Conservation (phyloP, 495 filamentous ascomycete genomes). For the Aspergillus homomorphus region DNA sequence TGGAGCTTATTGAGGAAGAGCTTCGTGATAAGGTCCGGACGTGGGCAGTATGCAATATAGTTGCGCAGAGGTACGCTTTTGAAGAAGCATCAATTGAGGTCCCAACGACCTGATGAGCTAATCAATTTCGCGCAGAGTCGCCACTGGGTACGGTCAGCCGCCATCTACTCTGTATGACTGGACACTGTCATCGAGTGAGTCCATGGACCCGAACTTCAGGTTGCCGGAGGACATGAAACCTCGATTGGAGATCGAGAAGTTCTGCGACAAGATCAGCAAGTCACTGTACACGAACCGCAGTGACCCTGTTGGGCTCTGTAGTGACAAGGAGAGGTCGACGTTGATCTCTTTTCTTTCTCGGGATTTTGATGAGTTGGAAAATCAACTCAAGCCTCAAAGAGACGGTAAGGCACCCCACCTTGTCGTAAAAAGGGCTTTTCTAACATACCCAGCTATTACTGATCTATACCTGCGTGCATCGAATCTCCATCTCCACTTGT, state of each 20-base stretch:
- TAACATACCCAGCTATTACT: slow-evolving; percentile 54
- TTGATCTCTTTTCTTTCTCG: slow-evolving; percentile 55
- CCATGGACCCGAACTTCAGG: slow-evolving; percentile 61
- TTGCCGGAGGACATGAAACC: slow-evolving; percentile 64
- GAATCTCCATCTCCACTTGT: slow-evolving; percentile 77
- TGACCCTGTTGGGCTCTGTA: slow-evolving; percentile 69
- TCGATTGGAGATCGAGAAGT: slow-evolving; percentile 74
- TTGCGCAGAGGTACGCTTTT: slow-evolving; percentile 67
- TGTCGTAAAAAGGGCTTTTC: neutral
- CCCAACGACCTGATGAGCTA: neutral
- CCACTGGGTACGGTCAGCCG: slow-evolving; percentile 88
- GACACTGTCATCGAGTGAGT: slow-evolving; percentile 65
- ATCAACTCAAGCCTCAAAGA: slow-evolving; percentile 39
- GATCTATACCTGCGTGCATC: slow-evolving; percentile 74
- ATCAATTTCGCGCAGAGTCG: slow-evolving; percentile 51
- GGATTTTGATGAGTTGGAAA: slow-evolving; percentile 54
- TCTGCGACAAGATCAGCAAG: slow-evolving; percentile 82
- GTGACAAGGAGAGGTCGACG: slow-evolving; percentile 65
- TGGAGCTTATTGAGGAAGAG: slow-evolving; percentile 81
- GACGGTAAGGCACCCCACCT: slow-evolving; percentile 34
- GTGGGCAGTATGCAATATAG: slow-evolving; percentile 91
- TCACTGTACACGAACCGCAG: slow-evolving; percentile 77
- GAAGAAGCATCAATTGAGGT: neutral
- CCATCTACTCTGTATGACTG: slow-evolving; percentile 87
- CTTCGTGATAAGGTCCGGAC: slow-evolving; percentile 81